Base-by-base conservation (phyloP, 2,329 filamentous ascomycete species). In the Pleomassaria siparia region DNA sequence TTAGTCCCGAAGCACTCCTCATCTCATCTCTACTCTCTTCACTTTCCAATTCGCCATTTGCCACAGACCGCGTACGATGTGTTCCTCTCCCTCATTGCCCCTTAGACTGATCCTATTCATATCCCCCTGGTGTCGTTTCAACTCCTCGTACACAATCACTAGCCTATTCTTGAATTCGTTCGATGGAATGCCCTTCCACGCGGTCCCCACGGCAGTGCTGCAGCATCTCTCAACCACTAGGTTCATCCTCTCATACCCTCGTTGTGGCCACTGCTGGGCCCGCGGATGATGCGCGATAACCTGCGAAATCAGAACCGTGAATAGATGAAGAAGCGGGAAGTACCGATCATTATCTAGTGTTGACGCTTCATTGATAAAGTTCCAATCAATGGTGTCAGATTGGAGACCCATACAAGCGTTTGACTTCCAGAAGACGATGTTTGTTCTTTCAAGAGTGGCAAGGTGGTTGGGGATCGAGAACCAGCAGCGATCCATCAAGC, bases 61-160 rank as follows among this genome's bases (percentile, higher is more conserved):
- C 25, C 54, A 80, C 16, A 80, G 72, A 0, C 80, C 81, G 47
- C 59, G 80, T 3, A 60, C 61, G 8, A 68, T 43, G 10, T 24
- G 18, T 6, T 63, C 61, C 36, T 69, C 64, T 2, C 55, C 55
- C 2, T 54, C 52, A 35, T 56, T 51, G 2, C 62, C 64, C 22
- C 62, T 55, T 45, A 69, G 42, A 35, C 63, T 67, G 21, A 59
- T 44, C 24, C 53, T 55, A 9, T 54, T 48, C 42, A 58, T 56
- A 20, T 60, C 55, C 35, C 58, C 9, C 35, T 68, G 64, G 30
- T 57, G 54, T 32, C 58, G 22, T 33, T 55, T 44, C 18, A 69
- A 32, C 47, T 68, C 64, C 18, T 62, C 53, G 42, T 61, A 67
- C 1, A 66, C 60, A 1, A 44, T 44, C 0, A 60, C 56, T 13